A percentile compares a stretch with the other conserved stretches of the same genome.
These are phyloP conservation scores for Coniochaeta pulveracea DNA, from an alignment of 2,329 filamentous ascomycete species.

Conservation along the genomic window DNA sequence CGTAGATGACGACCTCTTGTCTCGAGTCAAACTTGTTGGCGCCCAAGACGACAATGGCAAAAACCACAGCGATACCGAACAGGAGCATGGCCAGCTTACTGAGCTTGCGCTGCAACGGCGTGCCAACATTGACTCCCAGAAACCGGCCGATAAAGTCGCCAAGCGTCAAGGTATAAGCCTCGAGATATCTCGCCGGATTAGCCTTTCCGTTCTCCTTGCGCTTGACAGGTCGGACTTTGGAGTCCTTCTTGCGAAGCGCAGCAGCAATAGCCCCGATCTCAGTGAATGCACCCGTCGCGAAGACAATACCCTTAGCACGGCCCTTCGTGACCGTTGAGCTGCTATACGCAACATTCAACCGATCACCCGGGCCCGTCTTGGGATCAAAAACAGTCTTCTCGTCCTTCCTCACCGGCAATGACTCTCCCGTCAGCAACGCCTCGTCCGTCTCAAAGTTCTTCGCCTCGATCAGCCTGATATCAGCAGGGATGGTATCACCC, in stretches of 20 bases:
- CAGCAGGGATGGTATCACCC: constrained; percentile 29
- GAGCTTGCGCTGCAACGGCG: constrained; percentile 55
- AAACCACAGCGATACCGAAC: constrained; percentile 41
- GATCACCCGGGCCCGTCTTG: constrained; percentile 46
- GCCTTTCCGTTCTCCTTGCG: constrained; percentile 38
- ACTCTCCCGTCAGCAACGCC: constrained; percentile 51
- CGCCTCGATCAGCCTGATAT: constrained; percentile 29
- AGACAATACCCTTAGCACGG: constrained; percentile 46
- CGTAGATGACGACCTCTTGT: constrained; percentile 34
- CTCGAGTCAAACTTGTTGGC: constrained; percentile 27
- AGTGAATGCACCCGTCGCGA: constrained; percentile 46
- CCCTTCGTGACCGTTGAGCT: constrained; percentile 53
- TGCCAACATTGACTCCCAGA: constrained; percentile 40
- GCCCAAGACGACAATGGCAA: constrained; percentile 30
- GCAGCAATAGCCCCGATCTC: constrained; percentile 54
- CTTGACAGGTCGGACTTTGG: constrained; percentile 37
- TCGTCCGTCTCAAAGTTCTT: constrained; percentile 49
- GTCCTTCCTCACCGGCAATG: constrained; percentile 44
- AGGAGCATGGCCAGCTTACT: constrained; percentile 57
- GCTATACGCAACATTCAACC: constrained; percentile 49
- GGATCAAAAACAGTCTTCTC: constrained; percentile 33
- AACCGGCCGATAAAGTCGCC: constrained; percentile 3
- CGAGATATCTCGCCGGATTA: constrained; percentile 37
- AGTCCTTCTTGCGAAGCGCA: constrained; percentile 45
- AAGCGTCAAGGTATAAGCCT: constrained; percentile 32